These are phyloP conservation scores for Harringtonia aguacate DNA, from an alignment of 2,329 filamentous ascomycete species.

Conservation along the genomic window DNA sequence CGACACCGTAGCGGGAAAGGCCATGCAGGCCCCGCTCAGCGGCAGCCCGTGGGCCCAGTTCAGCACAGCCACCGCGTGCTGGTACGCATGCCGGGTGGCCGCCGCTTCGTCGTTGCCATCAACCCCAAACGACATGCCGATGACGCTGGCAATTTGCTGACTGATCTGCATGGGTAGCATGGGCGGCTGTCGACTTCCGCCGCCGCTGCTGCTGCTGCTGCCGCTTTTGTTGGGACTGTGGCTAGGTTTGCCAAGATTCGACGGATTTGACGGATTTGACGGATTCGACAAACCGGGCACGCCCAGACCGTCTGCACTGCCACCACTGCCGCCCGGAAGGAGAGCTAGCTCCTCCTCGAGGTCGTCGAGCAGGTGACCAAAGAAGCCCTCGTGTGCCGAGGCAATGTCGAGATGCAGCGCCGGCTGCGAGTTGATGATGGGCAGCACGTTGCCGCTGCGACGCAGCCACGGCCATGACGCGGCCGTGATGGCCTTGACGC, in stretches of 20 bases:
- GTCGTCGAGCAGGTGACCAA: conserved; percentile 47
- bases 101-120: conserved; percentile 13
- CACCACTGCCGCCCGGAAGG: conserved; percentile 11
- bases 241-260: no score
- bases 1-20: conserved; percentile 55
- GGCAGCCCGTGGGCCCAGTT: conserved; percentile 56
- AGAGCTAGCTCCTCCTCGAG: conserved; percentile 43
- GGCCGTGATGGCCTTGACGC: conserved; percentile 54
- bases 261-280: no score
- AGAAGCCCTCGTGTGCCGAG: conserved; percentile 43
- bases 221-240: background rate
- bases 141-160: conserved; percentile 18
- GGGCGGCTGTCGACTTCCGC: no score
- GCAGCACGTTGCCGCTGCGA: conserved; percentile 43
- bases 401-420: conserved; percentile 50
- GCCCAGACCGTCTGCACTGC: no score
- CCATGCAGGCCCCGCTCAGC: conserved; percentile 45
- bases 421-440: conserved; percentile 54
- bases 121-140: conserved; percentile 17
- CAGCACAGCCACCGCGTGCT: conserved; percentile 53
- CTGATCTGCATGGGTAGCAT: background rate
- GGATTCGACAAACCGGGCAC: no score
- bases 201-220: no score
- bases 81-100: conserved; percentile 43
- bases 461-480: conserved; percentile 55